Base-by-base conservation (phyloP, 768 basidiomycete genomes). In the Auricularia sp. region DNA sequence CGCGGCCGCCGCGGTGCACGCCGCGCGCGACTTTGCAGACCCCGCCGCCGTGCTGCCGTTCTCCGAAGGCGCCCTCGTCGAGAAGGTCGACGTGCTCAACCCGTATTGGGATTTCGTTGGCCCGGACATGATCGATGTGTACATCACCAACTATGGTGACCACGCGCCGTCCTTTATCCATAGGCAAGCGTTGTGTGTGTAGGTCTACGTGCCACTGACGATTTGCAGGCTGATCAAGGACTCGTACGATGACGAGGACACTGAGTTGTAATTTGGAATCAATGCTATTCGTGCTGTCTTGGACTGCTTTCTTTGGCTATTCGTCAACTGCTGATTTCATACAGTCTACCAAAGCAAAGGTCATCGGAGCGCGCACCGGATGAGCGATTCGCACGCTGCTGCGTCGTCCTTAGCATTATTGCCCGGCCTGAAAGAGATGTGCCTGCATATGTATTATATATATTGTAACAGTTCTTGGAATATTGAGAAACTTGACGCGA, bases 41-140 rank as follows among this genome's bases (percentile, higher is more conserved):
- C 86, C 85, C 58, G 84, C 85, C 72, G 83, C 80, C 36, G 84
- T 87, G 62, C 78, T 77, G 47, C 87, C 84, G 36, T 91, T 89
- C 67, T 85, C 91, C 66, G 90, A 91, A 68, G 90, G 88, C 1
- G 81, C 83, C 68, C 76, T 92, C 6, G 85, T 90, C 51, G 89
- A 94, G 67, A 90, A 89, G 68, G 92, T 95, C 14, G 93, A 97
- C 68, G 93, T 96, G 8, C 78, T 95, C 56, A 96, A 95, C 72
- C 94, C 95, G n/a, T 93, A 91, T 73, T 98, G 90, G 72, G 97
- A 99, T 76, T 95, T 96, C 75, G 90, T 99, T 47, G 82, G 86
- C 62, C 94, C 94, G 23, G 94, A 98, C 72, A 76, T 98, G 67
- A 85, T 99, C 64, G 89, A 93, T 71, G 89, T 92, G 12, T 96